These are phyloP conservation scores for Trichophyton benhamiae DNA, from an alignment of 2,329 filamentous ascomycete genomes.

Conservation along the genomic window DNA sequence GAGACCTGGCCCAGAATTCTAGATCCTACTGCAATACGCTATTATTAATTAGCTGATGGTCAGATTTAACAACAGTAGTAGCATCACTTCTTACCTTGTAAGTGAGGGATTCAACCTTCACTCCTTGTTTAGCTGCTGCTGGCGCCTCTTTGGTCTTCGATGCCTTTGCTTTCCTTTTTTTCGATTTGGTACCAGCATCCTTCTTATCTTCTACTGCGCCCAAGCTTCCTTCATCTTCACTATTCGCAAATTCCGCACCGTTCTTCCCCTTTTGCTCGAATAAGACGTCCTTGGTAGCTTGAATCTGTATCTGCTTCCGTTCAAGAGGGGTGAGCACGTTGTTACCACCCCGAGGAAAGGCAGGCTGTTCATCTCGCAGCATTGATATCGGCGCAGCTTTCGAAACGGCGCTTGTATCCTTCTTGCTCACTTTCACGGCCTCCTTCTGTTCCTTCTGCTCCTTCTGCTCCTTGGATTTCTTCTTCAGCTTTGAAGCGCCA, in stretches of 20 bases:
- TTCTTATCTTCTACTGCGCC: slow-evolving; percentile 24
- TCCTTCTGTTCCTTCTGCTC: slow-evolving; percentile 13
- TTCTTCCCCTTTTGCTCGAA: slow-evolving; percentile 64
- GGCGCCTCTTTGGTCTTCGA: slow-evolving; percentile 39
- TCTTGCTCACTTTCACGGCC: background rate
- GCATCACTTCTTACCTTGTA: slow-evolving; percentile 55
- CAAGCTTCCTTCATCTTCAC: slow-evolving; percentile 15
- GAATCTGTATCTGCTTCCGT: slow-evolving; percentile 88
- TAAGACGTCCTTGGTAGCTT: slow-evolving; percentile 81
- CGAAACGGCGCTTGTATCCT: slow-evolving; percentile 6
- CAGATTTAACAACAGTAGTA: background rate
- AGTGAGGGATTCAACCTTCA: slow-evolving; percentile 75
- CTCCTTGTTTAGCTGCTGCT: slow-evolving; percentile 38
- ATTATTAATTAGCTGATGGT: slow-evolving; percentile 23
- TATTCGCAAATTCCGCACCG: slow-evolving; percentile 33
- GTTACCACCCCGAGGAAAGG: slow-evolving; percentile 86
- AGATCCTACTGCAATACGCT: slow-evolving; percentile 76
- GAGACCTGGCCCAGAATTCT: slow-evolving; percentile 78
- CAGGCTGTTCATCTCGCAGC: slow-evolving; percentile 63
- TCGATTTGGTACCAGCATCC: slow-evolving; percentile 31
- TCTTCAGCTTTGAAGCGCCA: slow-evolving; percentile 13
- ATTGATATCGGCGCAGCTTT: slow-evolving; percentile 28
- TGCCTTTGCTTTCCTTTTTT: slow-evolving; percentile 27
- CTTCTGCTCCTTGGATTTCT: slow-evolving; percentile 13
- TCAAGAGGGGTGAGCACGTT: slow-evolving; percentile 86